Conservation (phyloP, 2,329 filamentous ascomycete species). For the Fusarium heterosporum region DNA sequence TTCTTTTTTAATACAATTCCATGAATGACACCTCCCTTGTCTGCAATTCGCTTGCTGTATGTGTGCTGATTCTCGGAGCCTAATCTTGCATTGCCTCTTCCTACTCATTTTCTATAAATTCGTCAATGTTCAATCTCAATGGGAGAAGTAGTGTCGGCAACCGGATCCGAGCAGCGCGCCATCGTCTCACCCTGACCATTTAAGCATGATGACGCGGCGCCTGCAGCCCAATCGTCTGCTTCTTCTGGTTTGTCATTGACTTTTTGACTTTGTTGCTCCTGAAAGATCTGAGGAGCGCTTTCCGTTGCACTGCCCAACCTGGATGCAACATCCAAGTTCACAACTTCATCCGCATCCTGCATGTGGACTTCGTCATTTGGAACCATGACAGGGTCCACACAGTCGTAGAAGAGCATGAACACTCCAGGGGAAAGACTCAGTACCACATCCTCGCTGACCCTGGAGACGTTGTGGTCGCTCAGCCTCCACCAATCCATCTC, state of each 20-base stretch:
- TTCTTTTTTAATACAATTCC: conserved; percentile 16
- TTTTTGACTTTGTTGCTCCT: conserved; percentile 24
- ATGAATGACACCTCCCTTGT: conserved; percentile 1
- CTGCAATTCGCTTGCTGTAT: background rate
- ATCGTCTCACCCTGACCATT: conserved; percentile 27
- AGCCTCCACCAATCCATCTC: conserved; percentile 84
- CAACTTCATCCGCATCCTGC: conserved; percentile 39
- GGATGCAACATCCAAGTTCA: conserved; percentile 15
- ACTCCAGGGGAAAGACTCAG: conserved; percentile 79
- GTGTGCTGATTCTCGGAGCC: background rate
- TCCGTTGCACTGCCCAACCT: conserved; percentile 5
- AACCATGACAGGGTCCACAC: conserved; percentile 66
- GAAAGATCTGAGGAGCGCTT: conserved; percentile 4
- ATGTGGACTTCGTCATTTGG: conserved; percentile 50
- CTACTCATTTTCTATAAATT: background rate
- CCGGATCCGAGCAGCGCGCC: conserved; percentile 15
- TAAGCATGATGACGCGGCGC: conserved; percentile 7
- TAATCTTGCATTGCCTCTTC: conserved; percentile 4
- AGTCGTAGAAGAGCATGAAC: conserved; percentile 98
- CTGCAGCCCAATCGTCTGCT: conserved; percentile 14
- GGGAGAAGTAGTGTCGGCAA: conserved; percentile 9
- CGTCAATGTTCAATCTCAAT: background rate
- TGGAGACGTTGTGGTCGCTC: conserved; percentile 86
- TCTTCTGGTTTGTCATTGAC: conserved; percentile 20
- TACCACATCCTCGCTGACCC: conserved; percentile 78